phyloP scores from a whole-genome alignment of 2,329 filamentous ascomycete genomes.

The Aspergillus fumigatiaffinis region DNA sequence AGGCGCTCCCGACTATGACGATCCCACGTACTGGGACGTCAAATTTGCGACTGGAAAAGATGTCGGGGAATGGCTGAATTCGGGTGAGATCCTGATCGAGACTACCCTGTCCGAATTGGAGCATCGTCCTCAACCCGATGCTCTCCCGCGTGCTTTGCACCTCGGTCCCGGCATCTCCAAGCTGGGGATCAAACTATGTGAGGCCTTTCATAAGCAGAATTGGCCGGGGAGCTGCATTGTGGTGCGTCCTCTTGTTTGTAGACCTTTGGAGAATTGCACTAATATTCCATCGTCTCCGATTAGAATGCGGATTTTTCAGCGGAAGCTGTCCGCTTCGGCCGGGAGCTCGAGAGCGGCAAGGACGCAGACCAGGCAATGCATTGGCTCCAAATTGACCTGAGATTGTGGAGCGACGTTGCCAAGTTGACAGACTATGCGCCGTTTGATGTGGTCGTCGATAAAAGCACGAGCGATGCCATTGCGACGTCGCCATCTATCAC shows the following conservation, averaged over 20 bases:
- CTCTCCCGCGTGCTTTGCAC: constrained; percentile 26
- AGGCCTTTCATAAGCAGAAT: constrained; percentile 20
- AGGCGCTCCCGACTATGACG: constrained; percentile 33
- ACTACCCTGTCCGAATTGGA: constrained; percentile 24
- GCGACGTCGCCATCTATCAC: constrained; percentile 21
- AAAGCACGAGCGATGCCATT: constrained; percentile 38
- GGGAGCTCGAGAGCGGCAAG: constrained; percentile 19
- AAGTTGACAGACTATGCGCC: constrained; percentile 21
- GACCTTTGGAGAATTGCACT: background rate
- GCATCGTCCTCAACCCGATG: constrained; percentile 1
- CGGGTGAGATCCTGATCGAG: constrained; percentile 29
- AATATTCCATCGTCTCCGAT: background rate
- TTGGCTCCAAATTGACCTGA: constrained; percentile 29
- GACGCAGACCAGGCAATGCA: constrained; percentile 23
- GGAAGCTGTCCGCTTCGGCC: constrained; percentile 35
- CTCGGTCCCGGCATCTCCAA: constrained; percentile 33
- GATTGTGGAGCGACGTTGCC: constrained; percentile 30
- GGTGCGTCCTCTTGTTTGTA: constrained; percentile 17
- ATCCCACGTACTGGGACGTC: constrained; percentile 30
- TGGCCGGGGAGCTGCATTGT: constrained; percentile 31
- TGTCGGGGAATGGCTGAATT: constrained; percentile 37
- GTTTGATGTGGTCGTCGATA: constrained; percentile 33
- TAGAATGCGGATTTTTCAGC: constrained; percentile 37
- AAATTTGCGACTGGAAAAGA: constrained; percentile 34
- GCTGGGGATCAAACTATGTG: constrained; percentile 28